These are phyloP conservation scores for Blastocystis hominis DNA, from an alignment of 352 stramenopile species.

Conservation along the genomic window DNA sequence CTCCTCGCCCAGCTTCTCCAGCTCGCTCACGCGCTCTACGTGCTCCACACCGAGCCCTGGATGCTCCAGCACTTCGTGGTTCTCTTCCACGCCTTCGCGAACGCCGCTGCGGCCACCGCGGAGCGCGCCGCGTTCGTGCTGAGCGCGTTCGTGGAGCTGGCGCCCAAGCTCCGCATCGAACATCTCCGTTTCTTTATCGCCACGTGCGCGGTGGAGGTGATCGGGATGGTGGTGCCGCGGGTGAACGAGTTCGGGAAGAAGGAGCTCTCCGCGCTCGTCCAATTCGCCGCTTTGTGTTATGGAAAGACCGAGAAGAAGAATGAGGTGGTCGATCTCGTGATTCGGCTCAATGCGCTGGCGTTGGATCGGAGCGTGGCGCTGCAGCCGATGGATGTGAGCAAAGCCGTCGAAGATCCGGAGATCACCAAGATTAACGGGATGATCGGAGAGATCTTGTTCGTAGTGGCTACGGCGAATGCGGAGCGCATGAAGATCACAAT, in stretches of 20 bases:
- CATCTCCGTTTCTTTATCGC: neutral
- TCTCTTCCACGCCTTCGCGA: neutral
- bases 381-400: neutral
- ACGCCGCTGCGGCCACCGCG: neutral
- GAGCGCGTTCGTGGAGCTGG: neutral
- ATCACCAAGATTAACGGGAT: conserved; percentile 24
- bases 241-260: neutral
- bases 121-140: neutral
- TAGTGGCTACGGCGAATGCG: neutral
- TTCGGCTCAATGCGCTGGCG: neutral
- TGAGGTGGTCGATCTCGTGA: neutral
- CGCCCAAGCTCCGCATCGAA: neutral
- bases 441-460: conserved; percentile 22
- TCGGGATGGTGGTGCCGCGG: neutral
- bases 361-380: neutral
- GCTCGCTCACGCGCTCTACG: neutral
- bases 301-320: conserved; percentile 48
- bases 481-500: conserved; percentile 20
- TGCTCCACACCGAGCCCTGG: neutral
- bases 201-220: neutral
- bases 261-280: neutral
- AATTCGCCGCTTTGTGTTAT: neutral
- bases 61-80: neutral
- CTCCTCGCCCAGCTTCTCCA: neutral
- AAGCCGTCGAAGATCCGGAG: neutral